phyloP scores from a whole-genome alignment of 176 grass and related monocot genomes.

The Carex scoparia region DNA sequence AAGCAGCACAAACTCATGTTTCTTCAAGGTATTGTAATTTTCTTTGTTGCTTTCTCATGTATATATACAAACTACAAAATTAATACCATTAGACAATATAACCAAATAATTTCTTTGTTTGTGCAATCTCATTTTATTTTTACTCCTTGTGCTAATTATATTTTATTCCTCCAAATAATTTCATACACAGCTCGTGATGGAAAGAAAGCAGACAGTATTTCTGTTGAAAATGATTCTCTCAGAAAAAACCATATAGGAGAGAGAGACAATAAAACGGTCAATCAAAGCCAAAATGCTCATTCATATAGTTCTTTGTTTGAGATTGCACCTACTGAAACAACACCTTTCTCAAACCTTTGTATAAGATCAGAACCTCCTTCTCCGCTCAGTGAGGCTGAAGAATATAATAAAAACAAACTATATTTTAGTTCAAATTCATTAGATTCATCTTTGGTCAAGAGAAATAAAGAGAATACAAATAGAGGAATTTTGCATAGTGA shows the following conservation, averaged over 20 bases:
- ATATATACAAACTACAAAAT: background rate
- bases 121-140: background rate
- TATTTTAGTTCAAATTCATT: background rate
- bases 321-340: background rate
- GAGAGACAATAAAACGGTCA: background rate
- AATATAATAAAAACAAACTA: background rate
- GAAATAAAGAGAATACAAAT: constrained; percentile 2
- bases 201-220: background rate
- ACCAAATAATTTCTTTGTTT: too few relatives aligned
- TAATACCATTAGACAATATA: too few relatives aligned
- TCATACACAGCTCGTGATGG: background rate
- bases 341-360: background rate
- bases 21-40: constrained; percentile 19
- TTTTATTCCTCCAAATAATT: background rate
- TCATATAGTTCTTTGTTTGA: constrained; percentile 12
- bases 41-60: background rate
- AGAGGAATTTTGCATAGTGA: background rate
- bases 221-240: background rate
- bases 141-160: background rate
- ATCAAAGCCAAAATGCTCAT: background rate
- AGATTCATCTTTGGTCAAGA: background rate
- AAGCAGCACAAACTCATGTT: background rate
- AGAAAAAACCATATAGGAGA: background rate
- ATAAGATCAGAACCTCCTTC: constrained; percentile 2
- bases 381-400: background rate